Base-by-base conservation (phyloP, 2,329 filamentous ascomycete species). In the Cladosporium sp. region DNA sequence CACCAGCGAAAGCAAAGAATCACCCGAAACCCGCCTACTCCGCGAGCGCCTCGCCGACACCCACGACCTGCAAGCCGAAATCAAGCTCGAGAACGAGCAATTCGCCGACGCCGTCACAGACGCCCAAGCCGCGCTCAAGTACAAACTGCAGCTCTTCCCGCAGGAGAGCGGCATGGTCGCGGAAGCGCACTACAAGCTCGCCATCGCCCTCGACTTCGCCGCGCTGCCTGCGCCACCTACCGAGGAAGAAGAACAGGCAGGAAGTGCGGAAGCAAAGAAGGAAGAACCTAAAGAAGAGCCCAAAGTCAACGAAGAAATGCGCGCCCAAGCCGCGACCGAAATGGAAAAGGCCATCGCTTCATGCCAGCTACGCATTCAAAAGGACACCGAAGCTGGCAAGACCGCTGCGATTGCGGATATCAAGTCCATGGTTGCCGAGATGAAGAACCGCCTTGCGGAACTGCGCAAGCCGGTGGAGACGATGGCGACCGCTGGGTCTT, bases 181-280 rank as follows among this genome's bases (percentile, higher is more conserved):
- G 51, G 95, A 99, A 81, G 94, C 92, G 18, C 93, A 99, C 81
- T 99, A 91, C 83, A 98, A 97, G 80, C 88, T 99, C 30, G 97
- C 94, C 0, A 86, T 99, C 18, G 95, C 95, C 0, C 86, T 99
- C 32, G 95, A 99, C 76, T 98, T 98, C 72, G 92, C 92, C 4
- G 95, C 92, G 0, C 87, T 95, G 55, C 91, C 89, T 6, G 84
- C 83, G 21, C 83, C 86, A 1, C 85, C 85, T 18, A 84, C 86
- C 54, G 80, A 83, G 63, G 78, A 75, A 32, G 79, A 82, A 52
- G 76, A 75, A 24, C 24, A 24, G 24, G 24, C 24, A 24, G 24
- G 24, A 21, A 79, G 80, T n/a, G 78, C 78, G 79, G 34, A 74
- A 75, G 57, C 70, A 69, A 68, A 67, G 78, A 65, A 62, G 72